Evolutionary conservation across 352 stramenopile species (phyloP).

Genomic region (Pythium biforme): DNA sequence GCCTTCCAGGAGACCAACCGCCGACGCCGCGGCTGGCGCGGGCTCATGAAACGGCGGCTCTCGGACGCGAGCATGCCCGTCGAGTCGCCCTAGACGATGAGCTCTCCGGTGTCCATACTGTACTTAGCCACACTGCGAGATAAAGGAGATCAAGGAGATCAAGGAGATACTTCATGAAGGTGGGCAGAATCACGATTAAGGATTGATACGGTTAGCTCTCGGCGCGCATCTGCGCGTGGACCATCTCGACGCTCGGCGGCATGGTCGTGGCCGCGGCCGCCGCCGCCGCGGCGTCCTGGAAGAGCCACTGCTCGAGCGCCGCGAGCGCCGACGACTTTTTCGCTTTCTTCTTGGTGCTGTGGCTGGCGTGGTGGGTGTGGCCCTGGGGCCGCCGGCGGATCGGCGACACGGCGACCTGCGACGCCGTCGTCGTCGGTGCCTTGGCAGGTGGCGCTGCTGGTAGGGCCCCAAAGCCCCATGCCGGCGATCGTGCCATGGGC

Average conservation of each 20-base stretch:
- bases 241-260: neutral
- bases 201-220: conserved; percentile 11
- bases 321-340: conserved; percentile 36
- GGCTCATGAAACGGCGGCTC: conserved; percentile 79
- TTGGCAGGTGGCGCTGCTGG: conserved; percentile 10
- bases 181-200: too few species aligned
- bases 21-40: conserved; percentile 69
- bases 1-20: conserved; percentile 77
- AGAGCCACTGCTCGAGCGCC: conserved; percentile 59
- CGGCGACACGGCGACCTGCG: conserved; percentile 26
- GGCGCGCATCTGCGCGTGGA: neutral
- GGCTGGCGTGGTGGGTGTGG: conserved; percentile 18
- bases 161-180: too few species aligned
- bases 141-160: too few species aligned
- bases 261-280: neutral
- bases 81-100: conserved; percentile 49
- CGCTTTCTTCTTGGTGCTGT: conserved; percentile 29
- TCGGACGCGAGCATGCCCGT: conserved; percentile 74
- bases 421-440: too few species aligned
- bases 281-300: conserved; percentile 18
- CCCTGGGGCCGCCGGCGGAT: conserved; percentile 25
- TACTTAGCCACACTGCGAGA: too few species aligned
- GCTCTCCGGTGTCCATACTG: too few species aligned
- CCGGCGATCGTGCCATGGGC: neutral
- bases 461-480: conserved; percentile 2